Evolutionary conservation across 139 green algal species (phyloP), one percentile per base, ranked within the genome.

Genomic region (Micractinium conductrix): DNA sequence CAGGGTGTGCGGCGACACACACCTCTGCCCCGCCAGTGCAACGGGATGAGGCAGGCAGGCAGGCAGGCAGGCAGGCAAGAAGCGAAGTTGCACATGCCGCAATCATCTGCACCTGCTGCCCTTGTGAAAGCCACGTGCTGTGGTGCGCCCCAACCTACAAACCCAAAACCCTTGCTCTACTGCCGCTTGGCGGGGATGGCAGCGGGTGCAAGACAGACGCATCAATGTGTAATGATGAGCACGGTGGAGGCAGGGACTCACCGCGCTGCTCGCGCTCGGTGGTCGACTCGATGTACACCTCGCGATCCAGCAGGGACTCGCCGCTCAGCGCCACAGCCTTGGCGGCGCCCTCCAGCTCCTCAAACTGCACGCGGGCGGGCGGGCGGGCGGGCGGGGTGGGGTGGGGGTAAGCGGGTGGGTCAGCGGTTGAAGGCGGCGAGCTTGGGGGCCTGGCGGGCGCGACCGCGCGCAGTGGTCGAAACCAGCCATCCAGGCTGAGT

Each of bases 351-450:
- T 88, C 89, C 19, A 85, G 19, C 37, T 58, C 79, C 24, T 84
- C 86, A 79, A 96, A 96, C 38, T 94, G 80, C 30, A 96, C 80
- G 87, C 96, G 93, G 17, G 80, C 92, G 85, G 96, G 96, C 53
- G 93, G 93, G 43, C 84, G 78, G 37, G 92, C 53, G 33, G 88
- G 80, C 65, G 90, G 91, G 21, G 69, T 89, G 60, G 95, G 89
- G 69, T 89, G 84, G 80, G 88, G 90, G 45, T 82, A 70, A 17
- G 92, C 93, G 63, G n/a, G n/a, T n/a, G n/a, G n/a, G n/a, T n/a
- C n/a, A n/a, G n/a, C n/a, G n/a, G n/a, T n/a, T n/a, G n/a, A n/a
- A n/a, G n/a, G n/a, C n/a, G n/a, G n/a, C n/a, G n/a, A n/a, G n/a
- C n/a, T n/a, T n/a, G n/a, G n/a, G n/a, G n/a, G n/a, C n/a, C n/a